Percentiles rank a stretch among this genome's conserved stretches.
Evolutionary conservation across 805 yeast genomes (phyloP).

Genomic region (Cyberlindnera americana): DNA sequence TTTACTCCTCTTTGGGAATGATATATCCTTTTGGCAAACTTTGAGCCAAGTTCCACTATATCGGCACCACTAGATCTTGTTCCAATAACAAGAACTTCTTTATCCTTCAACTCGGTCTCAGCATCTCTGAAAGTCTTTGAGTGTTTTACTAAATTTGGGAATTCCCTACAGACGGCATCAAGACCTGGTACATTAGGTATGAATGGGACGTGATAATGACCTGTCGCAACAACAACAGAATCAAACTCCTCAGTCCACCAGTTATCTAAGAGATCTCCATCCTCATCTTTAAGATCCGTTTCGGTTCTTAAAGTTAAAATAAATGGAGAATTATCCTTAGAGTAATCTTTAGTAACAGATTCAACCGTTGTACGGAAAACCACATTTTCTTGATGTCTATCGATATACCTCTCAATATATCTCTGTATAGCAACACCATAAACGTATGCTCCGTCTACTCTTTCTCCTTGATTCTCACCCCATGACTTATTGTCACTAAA

Average conservation of each 20-base stretch:
- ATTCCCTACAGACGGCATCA: constrained; percentile 23
- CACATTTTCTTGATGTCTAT: constrained; percentile 27
- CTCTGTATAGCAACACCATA: constrained; percentile 48
- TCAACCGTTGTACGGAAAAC: constrained; percentile 37
- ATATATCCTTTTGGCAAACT: constrained; percentile 12
- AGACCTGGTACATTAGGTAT: constrained; percentile 50
- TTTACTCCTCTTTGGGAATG: constrained; percentile 40
- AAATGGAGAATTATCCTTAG: constrained; percentile 22
- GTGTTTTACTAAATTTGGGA: constrained; percentile 26
- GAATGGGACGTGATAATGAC: constrained; percentile 54
- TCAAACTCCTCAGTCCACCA: constrained; percentile 39
- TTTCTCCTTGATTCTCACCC: constrained; percentile 25
- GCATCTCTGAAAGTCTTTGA: constrained; percentile 29
- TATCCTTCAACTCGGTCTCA: constrained; percentile 18
- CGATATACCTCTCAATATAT: constrained; percentile 49
- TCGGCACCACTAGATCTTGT: constrained; percentile 70
- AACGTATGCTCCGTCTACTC: constrained; percentile 42
- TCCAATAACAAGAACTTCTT: constrained; percentile 55
- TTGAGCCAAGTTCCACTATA: constrained; percentile 29
- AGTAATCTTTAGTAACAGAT: constrained; percentile 28
- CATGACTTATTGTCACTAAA: constrained; percentile 39
- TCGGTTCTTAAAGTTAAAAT: constrained; percentile 31
- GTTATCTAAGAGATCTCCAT: constrained; percentile 28
- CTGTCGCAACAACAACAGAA: constrained; percentile 48
- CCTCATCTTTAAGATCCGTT: constrained; percentile 16